Evolutionary conservation across 805 yeast genomes (phyloP).

Genomic region (Peterozyma toletana): DNA sequence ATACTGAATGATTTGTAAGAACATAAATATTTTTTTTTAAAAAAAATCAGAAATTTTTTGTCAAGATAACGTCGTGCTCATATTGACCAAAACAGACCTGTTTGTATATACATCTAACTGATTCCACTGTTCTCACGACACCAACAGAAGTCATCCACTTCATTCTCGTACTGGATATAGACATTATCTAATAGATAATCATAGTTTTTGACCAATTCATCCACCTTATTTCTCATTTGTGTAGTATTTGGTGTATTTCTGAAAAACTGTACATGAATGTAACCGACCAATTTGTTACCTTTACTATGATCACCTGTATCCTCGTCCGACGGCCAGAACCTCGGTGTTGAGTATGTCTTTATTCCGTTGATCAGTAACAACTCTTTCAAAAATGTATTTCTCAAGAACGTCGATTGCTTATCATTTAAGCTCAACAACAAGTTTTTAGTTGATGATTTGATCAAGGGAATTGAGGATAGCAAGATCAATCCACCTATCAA

Average conservation of each 20-base stretch:
- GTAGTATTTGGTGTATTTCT: slow-evolving; percentile 23
- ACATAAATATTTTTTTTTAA: background rate
- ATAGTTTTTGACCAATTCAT: slow-evolving; percentile 17
- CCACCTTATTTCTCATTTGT: slow-evolving; percentile 18
- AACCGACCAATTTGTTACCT: slow-evolving; percentile 51
- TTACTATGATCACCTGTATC: slow-evolving; percentile 17
- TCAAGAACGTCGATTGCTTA: slow-evolving; percentile 11
- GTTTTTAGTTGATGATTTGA: slow-evolving; percentile 72
- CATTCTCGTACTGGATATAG: slow-evolving; percentile 27
- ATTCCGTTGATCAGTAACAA: slow-evolving; percentile 71
- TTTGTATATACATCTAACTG: too few relatives aligned
- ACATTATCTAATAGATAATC: slow-evolving; percentile 14
- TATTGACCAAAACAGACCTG: too few relatives aligned
- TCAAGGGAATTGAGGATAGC: slow-evolving; percentile 74
- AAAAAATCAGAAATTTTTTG: background rate
- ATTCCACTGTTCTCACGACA: slow-evolving; percentile 16
- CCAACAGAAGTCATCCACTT: slow-evolving; percentile 29
- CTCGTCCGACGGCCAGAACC: slow-evolving; percentile 69
- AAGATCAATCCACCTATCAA: slow-evolving; percentile 79
- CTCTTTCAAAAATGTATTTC: slow-evolving; percentile 65
- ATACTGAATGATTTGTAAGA: background rate
- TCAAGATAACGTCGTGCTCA: background rate
- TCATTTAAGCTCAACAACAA: slow-evolving; percentile 57
- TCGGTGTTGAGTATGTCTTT: slow-evolving; percentile 77
- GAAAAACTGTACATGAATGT: slow-evolving; percentile 70